Evolutionary conservation across 2,329 filamentous ascomycete genomes (phyloP), one percentile per base, ranked within the genome.

Genomic region (Diaporthe sp.): DNA sequence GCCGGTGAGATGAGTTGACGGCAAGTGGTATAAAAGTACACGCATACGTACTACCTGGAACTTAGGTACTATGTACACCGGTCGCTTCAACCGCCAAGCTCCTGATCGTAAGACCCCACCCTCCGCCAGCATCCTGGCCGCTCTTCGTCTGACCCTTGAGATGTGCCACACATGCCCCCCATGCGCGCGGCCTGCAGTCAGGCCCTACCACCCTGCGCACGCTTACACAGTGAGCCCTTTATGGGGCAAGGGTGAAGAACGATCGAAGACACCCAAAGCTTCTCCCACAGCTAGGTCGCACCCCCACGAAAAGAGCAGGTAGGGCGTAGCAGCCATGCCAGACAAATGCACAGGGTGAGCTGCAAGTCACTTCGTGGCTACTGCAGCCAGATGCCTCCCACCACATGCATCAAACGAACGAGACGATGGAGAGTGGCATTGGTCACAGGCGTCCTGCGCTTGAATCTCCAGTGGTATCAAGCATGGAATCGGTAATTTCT

Each of bases 81-180:
- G 64, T 54, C 33, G 33, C 64, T 22, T 30, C 64, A 40, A 38
- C 45, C 42, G 64, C 64, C 64, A 68, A 68, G 64, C 33, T 68
- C 47, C 64, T 68, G 64, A 67, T 67, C 64, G 64, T 68, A 68
- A 68, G 64, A 68, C 64, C 64, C 64, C 64, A 68, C 64, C 60
- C 47, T 52, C 33, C 47, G n/a, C 47, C 64, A 40, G 47, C 64
- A 68, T 35, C 64, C 64, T 54, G 47, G 64, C n/a, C 19, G 33
- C 64, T 38, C 47, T n/a, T 54, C 64, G 47, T 40, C 45, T 25
- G 45, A 45, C 61, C 45, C 61, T 68, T 35, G n/a, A 6, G 47
- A 52, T 64, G 47, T 54, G 64, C 42, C 64, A 68, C 45, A 8
- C 47, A 68, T 68, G 64, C 58, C 35, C 47, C 64, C 64, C 64